phyloP scores from a whole-genome alignment of 768 basidiomycete species.

The Agaricus sinodeliciosus region DNA sequence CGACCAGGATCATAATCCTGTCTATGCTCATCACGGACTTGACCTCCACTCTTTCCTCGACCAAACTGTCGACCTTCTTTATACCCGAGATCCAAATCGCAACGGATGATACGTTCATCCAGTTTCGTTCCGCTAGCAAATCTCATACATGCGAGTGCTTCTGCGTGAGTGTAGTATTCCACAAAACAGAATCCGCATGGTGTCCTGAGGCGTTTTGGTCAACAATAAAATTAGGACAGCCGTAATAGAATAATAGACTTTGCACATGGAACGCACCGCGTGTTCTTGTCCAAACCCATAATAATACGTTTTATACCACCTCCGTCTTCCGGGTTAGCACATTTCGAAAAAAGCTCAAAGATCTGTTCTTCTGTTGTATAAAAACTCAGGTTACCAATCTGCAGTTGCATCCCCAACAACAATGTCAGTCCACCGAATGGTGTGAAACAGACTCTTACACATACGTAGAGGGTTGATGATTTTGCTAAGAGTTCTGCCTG shows the following conservation, averaged over 20 bases:
- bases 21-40: conserved; percentile 94
- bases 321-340: conserved; percentile 78
- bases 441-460: conserved; percentile 25
- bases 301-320: conserved; percentile 92
- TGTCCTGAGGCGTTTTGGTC: no score
- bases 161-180: conserved; percentile 91
- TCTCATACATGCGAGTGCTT: conserved; percentile 88
- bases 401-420: no score
- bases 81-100: conserved; percentile 95
- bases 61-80: conserved; percentile 97
- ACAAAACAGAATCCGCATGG: conserved; percentile 96
- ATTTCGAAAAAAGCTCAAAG: conserved; percentile 89
- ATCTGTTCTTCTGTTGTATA: conserved; percentile 96
- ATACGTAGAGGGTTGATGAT: conserved; percentile 87
- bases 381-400: conserved; percentile 92
- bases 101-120: conserved; percentile 96
- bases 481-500: conserved; percentile 78
- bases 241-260: background rate
- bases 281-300: conserved; percentile 90
- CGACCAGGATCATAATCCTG: conserved; percentile 96
- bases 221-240: conserved; percentile 1
- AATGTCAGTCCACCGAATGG: conserved; percentile 5
- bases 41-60: conserved; percentile 94
- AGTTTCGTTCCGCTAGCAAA: conserved; percentile 98
- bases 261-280: conserved; percentile 42